Percentiles rank a stretch among this genome's conserved stretches.
These are phyloP conservation scores for Symbiodinium pilosum DNA, from an alignment of 73 alveolate species.

Conservation along the genomic window DNA sequence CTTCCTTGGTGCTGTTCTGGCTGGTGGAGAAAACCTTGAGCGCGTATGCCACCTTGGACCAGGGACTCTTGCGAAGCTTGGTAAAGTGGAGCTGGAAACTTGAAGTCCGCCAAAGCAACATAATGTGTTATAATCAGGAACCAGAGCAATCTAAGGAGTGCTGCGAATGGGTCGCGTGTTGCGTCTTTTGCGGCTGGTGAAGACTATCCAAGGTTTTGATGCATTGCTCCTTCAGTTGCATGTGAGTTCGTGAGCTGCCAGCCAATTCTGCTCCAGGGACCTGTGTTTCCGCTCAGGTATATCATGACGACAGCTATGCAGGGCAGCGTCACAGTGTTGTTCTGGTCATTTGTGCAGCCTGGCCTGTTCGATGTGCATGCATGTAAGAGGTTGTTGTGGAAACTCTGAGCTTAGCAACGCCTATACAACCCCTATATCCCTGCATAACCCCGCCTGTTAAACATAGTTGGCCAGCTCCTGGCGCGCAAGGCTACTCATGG, in stretches of 20 bases:
- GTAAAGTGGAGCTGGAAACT: neutral
- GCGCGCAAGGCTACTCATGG: slow-evolving; percentile 27
- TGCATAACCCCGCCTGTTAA: too few relatives aligned
- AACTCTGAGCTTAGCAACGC: too few relatives aligned
- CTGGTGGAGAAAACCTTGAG: slow-evolving; percentile 34
- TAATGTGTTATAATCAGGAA: neutral
- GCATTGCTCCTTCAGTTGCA: too few relatives aligned
- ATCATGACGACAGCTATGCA: slow-evolving; percentile 87
- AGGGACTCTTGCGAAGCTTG: slow-evolving; percentile 53
- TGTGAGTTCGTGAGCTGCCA: too few relatives aligned
- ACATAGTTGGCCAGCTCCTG: neutral
- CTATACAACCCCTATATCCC: too few relatives aligned
- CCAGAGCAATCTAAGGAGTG: neutral
- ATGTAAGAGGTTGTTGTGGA: too few relatives aligned
- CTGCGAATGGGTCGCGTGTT: slow-evolving; percentile 66
- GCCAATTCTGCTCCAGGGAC: neutral
- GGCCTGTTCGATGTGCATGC: too few relatives aligned
- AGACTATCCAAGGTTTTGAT: slow-evolving; percentile 43
- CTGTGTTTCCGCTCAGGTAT: neutral
- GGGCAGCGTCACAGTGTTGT: slow-evolving; percentile 47
- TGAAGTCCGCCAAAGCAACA: neutral
- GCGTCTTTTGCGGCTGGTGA: slow-evolving; percentile 63
- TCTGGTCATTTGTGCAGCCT: slow-evolving; percentile 65
- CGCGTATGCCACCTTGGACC: slow-evolving; percentile 4
- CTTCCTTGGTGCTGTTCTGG: slow-evolving; percentile 37